Evolutionary conservation across 139 green algal genomes (phyloP).

Genomic region (Chara braunii): DNA sequence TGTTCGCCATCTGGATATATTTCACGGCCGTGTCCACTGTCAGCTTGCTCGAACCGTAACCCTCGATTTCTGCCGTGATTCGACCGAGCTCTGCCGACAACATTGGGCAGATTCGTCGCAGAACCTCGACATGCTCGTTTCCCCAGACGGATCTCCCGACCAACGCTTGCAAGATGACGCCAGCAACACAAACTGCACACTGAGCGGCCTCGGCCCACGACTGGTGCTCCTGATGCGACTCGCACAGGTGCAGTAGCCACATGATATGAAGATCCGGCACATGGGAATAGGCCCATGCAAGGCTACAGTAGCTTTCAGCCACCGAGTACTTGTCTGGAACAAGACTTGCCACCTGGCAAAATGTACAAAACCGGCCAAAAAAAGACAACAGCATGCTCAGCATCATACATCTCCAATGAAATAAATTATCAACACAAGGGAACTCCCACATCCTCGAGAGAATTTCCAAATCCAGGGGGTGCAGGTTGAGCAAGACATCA

Average conservation of each 20-base stretch:
- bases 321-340: conserved; percentile 19
- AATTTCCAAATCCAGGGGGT: no score
- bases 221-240: conserved; percentile 30
- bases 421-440: no score
- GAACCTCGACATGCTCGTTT: conserved; percentile 9
- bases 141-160: conserved; percentile 13
- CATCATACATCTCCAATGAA: no score
- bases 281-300: conserved; percentile 26
- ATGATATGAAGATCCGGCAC: conserved; percentile 38
- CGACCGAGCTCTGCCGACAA: neutral
- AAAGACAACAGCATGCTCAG: no score
- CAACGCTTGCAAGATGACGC: conserved; percentile 30
- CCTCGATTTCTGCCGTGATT: neutral
- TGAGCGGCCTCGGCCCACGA: conserved; percentile 36
- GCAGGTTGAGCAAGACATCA: no score
- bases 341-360: no score
- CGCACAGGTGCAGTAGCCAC: conserved; percentile 40
- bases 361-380: no score
- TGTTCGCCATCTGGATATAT: conserved; percentile 35
- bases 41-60: conserved; percentile 22
- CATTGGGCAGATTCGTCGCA: conserved; percentile 9
- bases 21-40: conserved; percentile 29
- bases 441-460: no score
- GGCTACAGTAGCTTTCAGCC: conserved; percentile 32
- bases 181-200: conserved; percentile 18